These are phyloP conservation scores for Laburnicola sp. DNA, from an alignment of 2,329 filamentous ascomycete species.

Conservation along the genomic window DNA sequence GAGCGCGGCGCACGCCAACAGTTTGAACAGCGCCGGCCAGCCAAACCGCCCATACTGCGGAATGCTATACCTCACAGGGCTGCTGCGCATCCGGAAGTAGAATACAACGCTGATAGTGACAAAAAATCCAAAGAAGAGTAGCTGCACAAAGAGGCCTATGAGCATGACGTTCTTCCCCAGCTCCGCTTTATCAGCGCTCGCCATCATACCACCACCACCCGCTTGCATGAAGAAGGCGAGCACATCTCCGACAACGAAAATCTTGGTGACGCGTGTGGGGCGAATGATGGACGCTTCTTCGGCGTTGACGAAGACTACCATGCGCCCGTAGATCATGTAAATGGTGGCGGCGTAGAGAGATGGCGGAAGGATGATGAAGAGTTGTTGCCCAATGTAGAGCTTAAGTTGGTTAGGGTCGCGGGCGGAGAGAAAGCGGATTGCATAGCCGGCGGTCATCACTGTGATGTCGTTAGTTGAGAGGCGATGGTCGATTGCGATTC, in stretches of 20 bases:
- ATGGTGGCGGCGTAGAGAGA: conserved; percentile 51
- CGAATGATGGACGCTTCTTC: conserved; percentile 48
- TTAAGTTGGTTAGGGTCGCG: no score
- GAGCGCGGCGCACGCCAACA: conserved; percentile 49
- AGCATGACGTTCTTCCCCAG: no score
- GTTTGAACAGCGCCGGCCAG: conserved; percentile 44
- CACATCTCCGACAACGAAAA: conserved; percentile 60
- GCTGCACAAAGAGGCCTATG: no score
- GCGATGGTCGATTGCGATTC: no score
- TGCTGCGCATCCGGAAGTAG: conserved; percentile 23
- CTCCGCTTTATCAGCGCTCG: not conserved
- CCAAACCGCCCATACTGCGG: conserved; percentile 39
- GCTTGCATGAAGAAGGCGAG: conserved; percentile 56
- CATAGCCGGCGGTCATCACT: no score
- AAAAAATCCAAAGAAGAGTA: conserved; percentile 7
- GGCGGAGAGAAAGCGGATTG: no score
- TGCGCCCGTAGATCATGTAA: conserved; percentile 49
- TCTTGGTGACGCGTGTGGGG: conserved; percentile 52
- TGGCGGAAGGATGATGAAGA: conserved; percentile 48
- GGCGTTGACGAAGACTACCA: conserved; percentile 46
- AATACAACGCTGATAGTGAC: conserved; percentile 27
- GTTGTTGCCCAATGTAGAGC: conserved; percentile 44
- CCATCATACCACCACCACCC: conserved; percentile 34
- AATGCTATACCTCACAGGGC: conserved; percentile 14
- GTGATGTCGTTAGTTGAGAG: no score